Base-by-base conservation (phyloP, 257 asterid species). In the Nemophila menziesii region DNA sequence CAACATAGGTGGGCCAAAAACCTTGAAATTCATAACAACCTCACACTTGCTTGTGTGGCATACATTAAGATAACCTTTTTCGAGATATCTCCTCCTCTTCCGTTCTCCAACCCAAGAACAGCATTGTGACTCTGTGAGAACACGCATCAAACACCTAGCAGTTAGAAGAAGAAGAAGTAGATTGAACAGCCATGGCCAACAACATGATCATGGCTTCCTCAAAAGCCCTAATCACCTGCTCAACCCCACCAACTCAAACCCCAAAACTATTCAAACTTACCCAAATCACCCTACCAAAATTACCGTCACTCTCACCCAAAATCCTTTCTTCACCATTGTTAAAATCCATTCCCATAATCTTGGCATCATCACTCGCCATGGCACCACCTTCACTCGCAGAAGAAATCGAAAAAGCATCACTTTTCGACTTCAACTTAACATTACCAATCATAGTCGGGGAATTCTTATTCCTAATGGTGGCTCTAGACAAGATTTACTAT, bases 401-500 rank as follows among this genome's bases (percentile, higher is more conserved):
- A 16, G 94, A 80, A 4, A 16, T 74, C 42, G 86, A 84, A 58
- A 80, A 89, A 65, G 93, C 94, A 0, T 38, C 74, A 2, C 95
- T 84, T 2, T 84, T 89, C 74, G 90, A 89, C 62, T 84, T 89
- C 85, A 65, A 80, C 62, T 63, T 85, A 13, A 89, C 98, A 0
- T 90, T 84, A 17, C 98, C 98, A 3, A 84, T 78, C 70, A 84
- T 84, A 4, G 78, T 74, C 8, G 62, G 34, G 1, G 87, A 89
- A 13, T 84, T 89, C 60, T 56, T 89, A 20, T 52, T 89, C 65
- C 94, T 89, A 20, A 76, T 80, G 96, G 55, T 89, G 39, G 98
- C 98, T 3, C 43, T 84, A 22, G 98, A 89, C 92, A 89, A 84
- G 74, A 11, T 89, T 2, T 89, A 78, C 75, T 89, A 64, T 80